Evolutionary conservation across 1,284 basidiomycete species (phyloP).

Genomic region (Gymnopus androsaceus): DNA sequence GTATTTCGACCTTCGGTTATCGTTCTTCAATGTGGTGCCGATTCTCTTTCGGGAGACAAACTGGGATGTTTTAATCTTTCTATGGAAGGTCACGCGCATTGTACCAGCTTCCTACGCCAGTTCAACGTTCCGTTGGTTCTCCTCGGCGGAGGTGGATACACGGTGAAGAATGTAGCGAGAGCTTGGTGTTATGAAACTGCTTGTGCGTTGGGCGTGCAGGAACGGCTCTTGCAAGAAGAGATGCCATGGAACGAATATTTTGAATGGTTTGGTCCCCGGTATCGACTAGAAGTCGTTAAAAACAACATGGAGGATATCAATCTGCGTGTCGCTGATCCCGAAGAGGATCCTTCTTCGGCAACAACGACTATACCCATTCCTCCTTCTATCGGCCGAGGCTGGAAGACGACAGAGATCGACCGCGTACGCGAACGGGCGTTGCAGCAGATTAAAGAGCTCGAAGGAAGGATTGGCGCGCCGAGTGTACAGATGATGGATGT

Average conservation of each 20-base stretch:
- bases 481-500: constrained; percentile 88
- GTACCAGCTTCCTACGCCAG: constrained; percentile 84
- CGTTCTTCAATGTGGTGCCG: constrained; percentile 94
- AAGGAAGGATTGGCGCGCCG: constrained; percentile 62
- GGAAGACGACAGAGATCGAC: constrained; percentile 77
- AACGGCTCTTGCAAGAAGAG: constrained; percentile 58
- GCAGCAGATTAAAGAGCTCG: constrained; percentile 77
- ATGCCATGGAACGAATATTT: constrained; percentile 96
- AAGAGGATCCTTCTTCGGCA: not conserved
- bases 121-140: constrained; percentile 89
- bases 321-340: constrained; percentile 31
- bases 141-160: constrained; percentile 96
- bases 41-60: constrained; percentile 94
- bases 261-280: constrained; percentile 97
- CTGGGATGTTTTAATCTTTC: constrained; percentile 96
- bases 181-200: constrained; percentile 98
- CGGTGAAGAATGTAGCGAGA: constrained; percentile 92
- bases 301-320: constrained; percentile 98
- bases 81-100: constrained; percentile 93
- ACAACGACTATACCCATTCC: not conserved
- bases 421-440: constrained; percentile 80
- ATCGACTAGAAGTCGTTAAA: constrained; percentile 86
- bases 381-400: not conserved
- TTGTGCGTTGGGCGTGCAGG: constrained; percentile 79
- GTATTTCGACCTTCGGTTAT: constrained; percentile 90